phyloP scores from a whole-genome alignment of 345 rosid species.

The Linum trigynum region DNA sequence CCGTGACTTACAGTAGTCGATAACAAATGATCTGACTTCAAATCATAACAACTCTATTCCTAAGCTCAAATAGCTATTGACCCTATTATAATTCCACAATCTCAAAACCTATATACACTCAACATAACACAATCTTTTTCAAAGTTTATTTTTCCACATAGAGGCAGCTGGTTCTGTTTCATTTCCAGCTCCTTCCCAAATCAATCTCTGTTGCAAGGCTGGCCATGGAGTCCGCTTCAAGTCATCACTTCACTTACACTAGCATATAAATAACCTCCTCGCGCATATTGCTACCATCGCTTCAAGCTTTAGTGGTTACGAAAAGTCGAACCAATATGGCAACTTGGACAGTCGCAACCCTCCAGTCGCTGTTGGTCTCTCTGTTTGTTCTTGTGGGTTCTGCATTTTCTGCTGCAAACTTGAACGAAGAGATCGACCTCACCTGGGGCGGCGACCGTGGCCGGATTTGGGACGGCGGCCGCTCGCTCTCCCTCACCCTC shows the following conservation, averaged over 20 bases:
- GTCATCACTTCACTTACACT: neutral
- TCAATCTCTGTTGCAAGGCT: neutral
- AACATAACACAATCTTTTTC: neutral
- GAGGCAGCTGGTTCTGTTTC: neutral
- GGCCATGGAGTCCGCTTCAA: conserved; percentile 10
- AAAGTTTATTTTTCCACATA: neutral
- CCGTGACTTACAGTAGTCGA: too few relatives aligned
- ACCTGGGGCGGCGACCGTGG: conserved; percentile 22
- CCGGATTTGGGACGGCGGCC: conserved; percentile 10
- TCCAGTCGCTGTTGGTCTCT: neutral
- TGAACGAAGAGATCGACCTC: conserved; percentile 13
- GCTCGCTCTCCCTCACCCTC: conserved; percentile 12
- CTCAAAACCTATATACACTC: conserved; percentile 9
- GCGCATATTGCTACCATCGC: neutral
- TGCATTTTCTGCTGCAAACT: conserved; percentile 1
- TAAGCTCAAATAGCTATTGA: too few relatives aligned
- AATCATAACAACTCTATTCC: too few relatives aligned
- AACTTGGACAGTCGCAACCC: neutral
- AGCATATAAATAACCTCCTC: neutral
- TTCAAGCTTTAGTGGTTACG: neutral
- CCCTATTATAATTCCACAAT: neutral
- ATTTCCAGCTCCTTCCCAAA: conserved; percentile 16
- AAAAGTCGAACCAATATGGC: neutral
- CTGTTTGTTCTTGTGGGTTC: conserved; percentile 2
- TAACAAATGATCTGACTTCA: too few relatives aligned